Conservation (phyloP, 2,329 filamentous ascomycete species). For the Aspergillus fumigatiaffinis region DNA sequence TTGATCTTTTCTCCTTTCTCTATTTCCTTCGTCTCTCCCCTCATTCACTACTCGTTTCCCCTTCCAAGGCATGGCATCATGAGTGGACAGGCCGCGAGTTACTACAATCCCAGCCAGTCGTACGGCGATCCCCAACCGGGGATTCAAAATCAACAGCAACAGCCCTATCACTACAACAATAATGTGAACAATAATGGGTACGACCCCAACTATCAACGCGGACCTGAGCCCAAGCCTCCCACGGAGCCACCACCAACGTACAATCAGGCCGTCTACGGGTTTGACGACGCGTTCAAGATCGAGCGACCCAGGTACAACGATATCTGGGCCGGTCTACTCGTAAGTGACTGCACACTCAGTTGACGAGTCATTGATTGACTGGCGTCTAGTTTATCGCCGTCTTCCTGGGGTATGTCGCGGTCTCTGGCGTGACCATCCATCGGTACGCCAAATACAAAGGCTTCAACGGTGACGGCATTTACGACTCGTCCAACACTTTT, state of each 20-base stretch:
- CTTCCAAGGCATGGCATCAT: slow-evolving; percentile 17
- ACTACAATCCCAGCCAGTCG: slow-evolving; percentile 30
- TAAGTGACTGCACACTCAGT: slow-evolving; percentile 34
- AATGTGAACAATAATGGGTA: slow-evolving; percentile 10
- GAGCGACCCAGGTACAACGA: slow-evolving; percentile 86
- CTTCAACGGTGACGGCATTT: slow-evolving; percentile 69
- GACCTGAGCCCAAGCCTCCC: slow-evolving; percentile 21
- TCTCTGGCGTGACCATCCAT: slow-evolving; percentile 71
- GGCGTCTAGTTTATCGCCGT: slow-evolving; percentile 62
- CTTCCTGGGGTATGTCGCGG: slow-evolving; percentile 68
- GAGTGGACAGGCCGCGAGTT: slow-evolving; percentile 37
- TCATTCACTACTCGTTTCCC: slow-evolving; percentile 1
- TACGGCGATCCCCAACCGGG: slow-evolving; percentile 15
- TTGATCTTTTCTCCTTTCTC: slow-evolving; percentile 4
- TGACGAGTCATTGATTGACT: not conserved
- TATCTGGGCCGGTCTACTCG: slow-evolving; percentile 78
- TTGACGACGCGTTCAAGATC: slow-evolving; percentile 78
- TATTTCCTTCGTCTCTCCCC: slow-evolving; percentile 1
- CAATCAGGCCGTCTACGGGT: slow-evolving; percentile 44
- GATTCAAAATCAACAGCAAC: slow-evolving; percentile 12
- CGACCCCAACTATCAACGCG: slow-evolving; percentile 14
- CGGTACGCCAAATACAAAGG: slow-evolving; percentile 65
- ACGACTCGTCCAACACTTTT: slow-evolving; percentile 62
- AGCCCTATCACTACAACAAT: slow-evolving; percentile 13
- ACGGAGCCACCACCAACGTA: slow-evolving; percentile 38